These are phyloP conservation scores for Jaminaea rosea DNA, from an alignment of 1,284 basidiomycete genomes.

Conservation along the genomic window DNA sequence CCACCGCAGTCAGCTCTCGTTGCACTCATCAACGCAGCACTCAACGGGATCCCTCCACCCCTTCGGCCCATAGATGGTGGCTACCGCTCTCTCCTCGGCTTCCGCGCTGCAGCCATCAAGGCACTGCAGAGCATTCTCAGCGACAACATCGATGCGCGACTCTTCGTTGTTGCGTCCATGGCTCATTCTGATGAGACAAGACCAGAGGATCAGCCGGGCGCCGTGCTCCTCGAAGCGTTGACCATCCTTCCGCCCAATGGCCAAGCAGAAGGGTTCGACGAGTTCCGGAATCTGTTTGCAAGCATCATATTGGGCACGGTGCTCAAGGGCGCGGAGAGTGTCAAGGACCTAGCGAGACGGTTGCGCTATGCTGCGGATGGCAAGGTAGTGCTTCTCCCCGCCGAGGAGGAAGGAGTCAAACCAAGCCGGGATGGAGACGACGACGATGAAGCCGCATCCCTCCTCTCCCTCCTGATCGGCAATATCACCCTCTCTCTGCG, in stretches of 20 bases:
- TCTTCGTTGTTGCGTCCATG: slow-evolving; percentile 53
- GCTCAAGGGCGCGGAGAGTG: slow-evolving; percentile 53
- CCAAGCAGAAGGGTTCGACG: slow-evolving; percentile 48
- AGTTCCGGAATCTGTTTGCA: slow-evolving; percentile 49
- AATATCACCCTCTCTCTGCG: slow-evolving; percentile 58
- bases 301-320: slow-evolving; percentile 50
- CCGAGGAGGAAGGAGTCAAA: slow-evolving; percentile 6
- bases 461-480: slow-evolving; percentile 55
- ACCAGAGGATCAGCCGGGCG: slow-evolving; percentile 41
- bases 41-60: slow-evolving; percentile 15
- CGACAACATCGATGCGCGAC: slow-evolving; percentile 48
- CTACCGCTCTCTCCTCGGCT: slow-evolving; percentile 4
- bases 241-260: slow-evolving; percentile 27
- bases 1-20: slow-evolving; percentile 21
- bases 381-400: slow-evolving; percentile 8
- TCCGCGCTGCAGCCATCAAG: slow-evolving; percentile 33
- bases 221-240: slow-evolving; percentile 52
- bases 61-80: background rate
- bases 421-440: slow-evolving; percentile 47
- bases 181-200: slow-evolving; percentile 18
- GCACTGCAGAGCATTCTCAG: slow-evolving; percentile 41
- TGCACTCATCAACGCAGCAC: slow-evolving; percentile 22
- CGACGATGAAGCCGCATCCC: slow-evolving; percentile 50
- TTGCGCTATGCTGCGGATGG: slow-evolving; percentile 48
- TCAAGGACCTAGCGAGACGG: slow-evolving; percentile 53